Evolutionary conservation across 441 rosid genomes (phyloP), one percentile per base, ranked within the genome.

Genomic region (Geranium incanum): DNA sequence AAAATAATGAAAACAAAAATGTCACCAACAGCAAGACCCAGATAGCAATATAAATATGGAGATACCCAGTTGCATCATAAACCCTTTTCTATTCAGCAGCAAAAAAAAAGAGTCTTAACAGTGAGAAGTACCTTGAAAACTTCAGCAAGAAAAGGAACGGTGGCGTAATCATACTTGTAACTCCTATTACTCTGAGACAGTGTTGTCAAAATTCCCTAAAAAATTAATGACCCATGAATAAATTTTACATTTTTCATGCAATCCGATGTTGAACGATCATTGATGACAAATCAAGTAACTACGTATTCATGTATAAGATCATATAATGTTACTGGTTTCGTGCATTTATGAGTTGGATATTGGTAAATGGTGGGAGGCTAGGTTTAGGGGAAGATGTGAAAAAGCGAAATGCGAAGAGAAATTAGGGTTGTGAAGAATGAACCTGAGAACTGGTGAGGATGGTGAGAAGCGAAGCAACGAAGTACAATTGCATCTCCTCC

Each of bases 101-200:
- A 39, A 39, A 7, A 39, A 39, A 7, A 39, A 4, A 39, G 8
- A 39, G 8, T 39, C 6, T 0, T 4, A 39, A 39, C 5, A 39
- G 43, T 39, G 43, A 52, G 19, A 55, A 36, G 52, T 69, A 69
- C 72, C 72, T 71, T 71, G 57, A 63, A 71, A 71, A 37, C 74
- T 36, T 71, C 74, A 4, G 74, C 74, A 28, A 71, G 74, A 39
- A 71, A 71, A 45, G 74, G 74, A 38, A 71, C 18, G 1, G 74
- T 71, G 8, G 74, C 68, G 15, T 71, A 71, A 36, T 71, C 74
- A 43, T 71, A 71, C 48, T 64, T 71, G 52, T 71, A 71, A 43
- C 41, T 50, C 68, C 68, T 67, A 64, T 71, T 71, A 48, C 68
- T 71, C 66, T 71, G 74, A 16, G 74, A 71, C 4, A 71, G 62